Evolutionary conservation across 2,329 filamentous ascomycete species (phyloP).

Genomic region (Stemphylium lycopersici): DNA sequence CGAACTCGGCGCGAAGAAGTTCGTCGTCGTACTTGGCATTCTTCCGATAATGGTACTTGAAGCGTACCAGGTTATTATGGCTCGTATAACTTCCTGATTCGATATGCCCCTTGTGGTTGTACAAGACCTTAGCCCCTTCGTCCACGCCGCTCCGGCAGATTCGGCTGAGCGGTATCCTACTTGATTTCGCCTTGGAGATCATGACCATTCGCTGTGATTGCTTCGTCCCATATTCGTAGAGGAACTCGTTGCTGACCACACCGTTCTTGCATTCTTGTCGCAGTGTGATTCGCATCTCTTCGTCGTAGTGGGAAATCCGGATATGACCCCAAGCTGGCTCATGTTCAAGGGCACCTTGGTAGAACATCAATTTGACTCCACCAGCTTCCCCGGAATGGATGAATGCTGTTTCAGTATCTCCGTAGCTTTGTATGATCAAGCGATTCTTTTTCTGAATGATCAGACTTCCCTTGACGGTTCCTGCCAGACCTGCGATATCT

Average conservation of each 20-base stretch:
- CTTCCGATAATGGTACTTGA: conserved; percentile 62
- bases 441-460: conserved; percentile 56
- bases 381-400: conserved; percentile 46
- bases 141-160: conserved; percentile 56
- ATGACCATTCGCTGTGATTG: conserved; percentile 41
- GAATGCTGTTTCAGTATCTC: conserved; percentile 59
- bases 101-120: conserved; percentile 60
- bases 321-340: conserved; percentile 55
- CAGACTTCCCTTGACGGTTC: conserved; percentile 57
- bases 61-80: conserved; percentile 59
- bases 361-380: conserved; percentile 48
- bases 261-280: conserved; percentile 55
- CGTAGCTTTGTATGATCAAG: conserved; percentile 55
- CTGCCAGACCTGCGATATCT: conserved; percentile 55
- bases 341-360: conserved; percentile 47
- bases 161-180: conserved; percentile 47
- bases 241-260: conserved; percentile 54
- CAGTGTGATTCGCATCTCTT: conserved; percentile 53
- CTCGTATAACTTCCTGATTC: conserved; percentile 61
- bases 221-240: conserved; percentile 55
- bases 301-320: conserved; percentile 56
- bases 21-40: conserved; percentile 61
- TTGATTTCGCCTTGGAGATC: conserved; percentile 48
- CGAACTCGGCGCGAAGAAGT: conserved; percentile 62
- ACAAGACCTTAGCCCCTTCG: conserved; percentile 56